These are phyloP conservation scores for Candolleomyces eurysporus DNA, from an alignment of 768 basidiomycete species.

Conservation along the genomic window DNA sequence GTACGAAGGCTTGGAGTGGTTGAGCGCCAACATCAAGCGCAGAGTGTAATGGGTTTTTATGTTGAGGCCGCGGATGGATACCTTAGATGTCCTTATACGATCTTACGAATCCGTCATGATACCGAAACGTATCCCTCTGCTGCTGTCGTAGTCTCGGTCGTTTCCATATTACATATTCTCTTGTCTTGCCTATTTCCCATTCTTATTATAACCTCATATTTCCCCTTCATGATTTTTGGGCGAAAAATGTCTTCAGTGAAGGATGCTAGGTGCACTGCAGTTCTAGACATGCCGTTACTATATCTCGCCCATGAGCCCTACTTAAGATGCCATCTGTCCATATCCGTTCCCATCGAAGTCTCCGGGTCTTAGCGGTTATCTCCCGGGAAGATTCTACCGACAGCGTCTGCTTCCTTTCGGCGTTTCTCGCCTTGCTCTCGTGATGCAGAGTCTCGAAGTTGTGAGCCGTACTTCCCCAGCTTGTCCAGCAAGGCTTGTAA, in stretches of 20 bases:
- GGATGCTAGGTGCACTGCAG: background rate
- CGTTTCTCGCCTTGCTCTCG: conserved; percentile 71
- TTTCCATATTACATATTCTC: conserved; percentile 27
- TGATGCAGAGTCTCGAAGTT: conserved; percentile 54
- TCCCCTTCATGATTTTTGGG: background rate
- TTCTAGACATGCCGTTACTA: conserved; percentile 13
- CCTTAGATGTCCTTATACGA: conserved; percentile 49
- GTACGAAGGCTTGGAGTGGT: conserved; percentile 98
- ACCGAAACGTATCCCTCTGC: conserved; percentile 45
- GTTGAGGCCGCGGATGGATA: conserved; percentile 36
- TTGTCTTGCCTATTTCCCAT: conserved; percentile 17
- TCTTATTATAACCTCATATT: background rate
- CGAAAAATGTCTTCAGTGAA: background rate
- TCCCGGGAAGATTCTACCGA: conserved; percentile 72
- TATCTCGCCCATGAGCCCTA: background rate
- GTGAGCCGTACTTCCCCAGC: conserved; percentile 64
- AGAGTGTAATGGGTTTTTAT: conserved; percentile 54
- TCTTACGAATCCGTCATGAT: conserved; percentile 60
- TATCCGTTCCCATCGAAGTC: background rate
- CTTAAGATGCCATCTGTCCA: background rate
- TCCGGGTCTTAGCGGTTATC: conserved; percentile 45
- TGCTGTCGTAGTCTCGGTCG: conserved; percentile 24
- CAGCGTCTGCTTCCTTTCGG: conserved; percentile 73
- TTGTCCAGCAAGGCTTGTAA: conserved; percentile 78
- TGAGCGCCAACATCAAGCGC: conserved; percentile 88